A percentile compares a stretch with the other conserved stretches of the same genome.
phyloP scores from a whole-genome alignment of 768 basidiomycete species.

The Tephrocybe sp. region DNA sequence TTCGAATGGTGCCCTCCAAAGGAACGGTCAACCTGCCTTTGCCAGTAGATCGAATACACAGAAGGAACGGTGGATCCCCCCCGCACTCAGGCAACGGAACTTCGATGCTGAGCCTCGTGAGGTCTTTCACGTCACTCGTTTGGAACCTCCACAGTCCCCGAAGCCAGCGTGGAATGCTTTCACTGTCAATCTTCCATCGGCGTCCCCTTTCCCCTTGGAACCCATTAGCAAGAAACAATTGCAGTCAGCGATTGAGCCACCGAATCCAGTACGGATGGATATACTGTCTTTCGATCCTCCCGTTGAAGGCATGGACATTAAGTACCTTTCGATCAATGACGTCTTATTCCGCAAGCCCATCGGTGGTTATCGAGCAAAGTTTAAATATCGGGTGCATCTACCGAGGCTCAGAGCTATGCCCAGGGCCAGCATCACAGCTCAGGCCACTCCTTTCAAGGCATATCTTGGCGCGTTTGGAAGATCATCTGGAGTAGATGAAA shows the following conservation, averaged over 20 bases:
- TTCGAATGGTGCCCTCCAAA: slow-evolving; percentile 18
- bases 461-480: slow-evolving; percentile 43
- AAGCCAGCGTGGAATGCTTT: slow-evolving; percentile 36
- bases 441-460: slow-evolving; percentile 19
- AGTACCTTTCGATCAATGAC: slow-evolving; percentile 65
- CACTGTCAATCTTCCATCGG: slow-evolving; percentile 48
- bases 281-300: slow-evolving; percentile 74
- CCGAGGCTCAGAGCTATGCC: slow-evolving; percentile 35
- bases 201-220: slow-evolving; percentile 37
- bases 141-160: slow-evolving; percentile 50
- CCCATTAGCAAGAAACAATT: slow-evolving; percentile 50
- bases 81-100: slow-evolving; percentile 44
- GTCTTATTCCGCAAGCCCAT: slow-evolving; percentile 55
- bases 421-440: slow-evolving; percentile 29
- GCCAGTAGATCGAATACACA: slow-evolving; percentile 22
- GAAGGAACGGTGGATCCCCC: slow-evolving; percentile 59
- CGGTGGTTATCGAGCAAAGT: slow-evolving; percentile 35
- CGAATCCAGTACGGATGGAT: slow-evolving; percentile 53
- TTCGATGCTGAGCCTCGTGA: slow-evolving; percentile 42
- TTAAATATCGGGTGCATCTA: slow-evolving; percentile 40
- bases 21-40: slow-evolving; percentile 18
- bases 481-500: slow-evolving; percentile 38
- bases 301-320: slow-evolving; percentile 58
- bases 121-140: slow-evolving; percentile 44
- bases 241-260: slow-evolving; percentile 37